Evolutionary conservation across 1,284 basidiomycete species (phyloP).

Genomic region (Puccinia novopanici): DNA sequence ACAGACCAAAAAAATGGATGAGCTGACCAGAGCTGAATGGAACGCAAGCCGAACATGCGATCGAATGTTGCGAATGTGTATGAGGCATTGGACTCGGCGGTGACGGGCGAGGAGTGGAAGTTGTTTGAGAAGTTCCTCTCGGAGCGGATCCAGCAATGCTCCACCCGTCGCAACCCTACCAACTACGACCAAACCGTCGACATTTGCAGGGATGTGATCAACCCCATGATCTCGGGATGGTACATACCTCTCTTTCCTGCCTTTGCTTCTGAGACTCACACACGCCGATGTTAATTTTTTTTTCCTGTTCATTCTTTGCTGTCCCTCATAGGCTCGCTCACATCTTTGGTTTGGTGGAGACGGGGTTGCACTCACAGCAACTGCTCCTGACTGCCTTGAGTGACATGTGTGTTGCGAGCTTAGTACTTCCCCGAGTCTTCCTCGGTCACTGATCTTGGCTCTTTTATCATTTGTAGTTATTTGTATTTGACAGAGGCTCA

Average conservation of each 20-base stretch:
- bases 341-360: conserved; percentile 45
- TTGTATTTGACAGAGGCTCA: conserved; percentile 33
- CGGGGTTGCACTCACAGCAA: conserved; percentile 45
- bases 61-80: conserved; percentile 23
- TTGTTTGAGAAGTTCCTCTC: conserved; percentile 22
- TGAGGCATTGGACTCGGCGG: conserved; percentile 22
- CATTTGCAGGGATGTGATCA: conserved; percentile 39
- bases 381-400: conserved; percentile 41
- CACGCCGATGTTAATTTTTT: neutral
- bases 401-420: conserved; percentile 42
- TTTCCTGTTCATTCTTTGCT: neutral
- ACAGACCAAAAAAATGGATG: no score
- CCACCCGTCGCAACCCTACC: conserved; percentile 11
- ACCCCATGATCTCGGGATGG: conserved; percentile 47
- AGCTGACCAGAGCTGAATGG: neutral
- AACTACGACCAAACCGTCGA: conserved; percentile 36
- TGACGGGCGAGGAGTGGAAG: conserved; percentile 22
- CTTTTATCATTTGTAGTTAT: conserved; percentile 29
- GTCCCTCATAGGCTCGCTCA: conserved; percentile 26
- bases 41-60: conserved; percentile 19
- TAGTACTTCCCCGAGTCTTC: neutral
- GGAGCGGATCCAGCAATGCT: conserved; percentile 38
- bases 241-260: neutral
- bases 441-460: neutral
- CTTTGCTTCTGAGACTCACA: neutral